Conservation (phyloP, 2,329 filamentous ascomycete genomes). For the Colletotrichum musae region DNA sequence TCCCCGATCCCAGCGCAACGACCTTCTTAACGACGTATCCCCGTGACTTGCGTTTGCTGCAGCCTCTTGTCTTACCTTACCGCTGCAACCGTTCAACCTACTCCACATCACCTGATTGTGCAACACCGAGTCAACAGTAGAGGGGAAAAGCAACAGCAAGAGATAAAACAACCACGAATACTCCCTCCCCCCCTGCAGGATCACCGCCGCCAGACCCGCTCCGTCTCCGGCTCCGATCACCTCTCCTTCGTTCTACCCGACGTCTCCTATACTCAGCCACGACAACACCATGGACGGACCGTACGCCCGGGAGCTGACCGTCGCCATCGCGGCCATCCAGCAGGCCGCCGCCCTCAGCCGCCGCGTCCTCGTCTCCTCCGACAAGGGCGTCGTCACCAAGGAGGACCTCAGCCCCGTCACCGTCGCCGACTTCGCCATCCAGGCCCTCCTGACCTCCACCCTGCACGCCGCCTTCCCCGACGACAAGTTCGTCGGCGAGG, state of each 20-base stretch:
- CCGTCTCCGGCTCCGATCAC: conserved; percentile 8
- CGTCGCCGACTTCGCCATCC: conserved; percentile 72
- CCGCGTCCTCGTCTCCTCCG: conserved; percentile 60
- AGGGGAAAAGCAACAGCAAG: too few relatives aligned
- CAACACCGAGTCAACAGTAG: too few relatives aligned
- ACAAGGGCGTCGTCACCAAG: conserved; percentile 68
- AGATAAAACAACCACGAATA: neutral
- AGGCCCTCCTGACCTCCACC: conserved; percentile 67
- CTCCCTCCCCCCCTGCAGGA: neutral
- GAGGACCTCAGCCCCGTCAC: conserved; percentile 71
- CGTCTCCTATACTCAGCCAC: neutral
- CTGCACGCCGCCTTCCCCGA: conserved; percentile 65
- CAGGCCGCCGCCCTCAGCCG: conserved; percentile 65
- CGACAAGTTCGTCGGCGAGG: conserved; percentile 70
- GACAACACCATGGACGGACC: conserved; percentile 56
- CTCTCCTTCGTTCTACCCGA: neutral
- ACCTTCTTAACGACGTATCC: conserved; percentile 1
- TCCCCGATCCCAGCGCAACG: neutral
- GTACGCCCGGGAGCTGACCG: conserved; percentile 58
- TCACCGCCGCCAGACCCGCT: conserved; percentile 14
- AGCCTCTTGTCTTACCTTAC: too few relatives aligned
- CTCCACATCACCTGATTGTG: too few relatives aligned
- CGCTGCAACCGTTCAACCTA: too few relatives aligned
- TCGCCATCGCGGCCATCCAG: conserved; percentile 59
- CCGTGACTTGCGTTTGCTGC: neutral